These are phyloP conservation scores for Odontarrhena argentea DNA, from an alignment of 345 rosid genomes.

Conservation along the genomic window DNA sequence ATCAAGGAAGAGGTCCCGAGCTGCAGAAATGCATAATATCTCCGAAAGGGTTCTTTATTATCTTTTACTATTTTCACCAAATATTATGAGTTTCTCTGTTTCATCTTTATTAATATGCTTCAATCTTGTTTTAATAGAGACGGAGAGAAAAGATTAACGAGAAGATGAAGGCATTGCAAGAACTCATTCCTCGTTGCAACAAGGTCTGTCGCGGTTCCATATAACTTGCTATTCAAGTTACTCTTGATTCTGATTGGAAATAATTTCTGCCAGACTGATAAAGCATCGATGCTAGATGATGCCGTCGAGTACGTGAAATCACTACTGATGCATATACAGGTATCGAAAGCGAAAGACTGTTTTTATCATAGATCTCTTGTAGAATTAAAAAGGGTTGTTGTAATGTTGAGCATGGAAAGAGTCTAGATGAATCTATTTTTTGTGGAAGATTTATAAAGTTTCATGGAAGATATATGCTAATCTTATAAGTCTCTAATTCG, in stretches of 20 bases:
- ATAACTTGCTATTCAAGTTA: neutral
- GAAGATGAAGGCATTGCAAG: constrained; percentile 65
- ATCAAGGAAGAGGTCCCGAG: constrained; percentile 74
- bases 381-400: neutral
- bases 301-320: constrained; percentile 24
- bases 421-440: constrained; percentile 2
- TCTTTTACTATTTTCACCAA: neutral
- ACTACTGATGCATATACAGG: constrained; percentile 33
- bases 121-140: constrained; percentile 36
- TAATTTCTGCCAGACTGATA: constrained; percentile 26
- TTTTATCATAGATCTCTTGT: neutral
- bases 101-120: neutral
- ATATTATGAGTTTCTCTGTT: constrained; percentile 2
- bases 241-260: neutral
- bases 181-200: constrained; percentile 39
- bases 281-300: constrained; percentile 41
- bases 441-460: constrained; percentile 14
- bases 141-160: constrained; percentile 75
- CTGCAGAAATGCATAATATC: constrained; percentile 85
- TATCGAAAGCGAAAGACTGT: neutral
- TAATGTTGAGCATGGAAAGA: neutral
- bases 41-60: constrained; percentile 69
- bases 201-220: constrained; percentile 14
- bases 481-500: constrained; percentile 12
- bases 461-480: constrained; percentile 15